These are phyloP conservation scores for Crithidia mellificae DNA, from an alignment of 208 protist genomes.

Conservation along the genomic window DNA sequence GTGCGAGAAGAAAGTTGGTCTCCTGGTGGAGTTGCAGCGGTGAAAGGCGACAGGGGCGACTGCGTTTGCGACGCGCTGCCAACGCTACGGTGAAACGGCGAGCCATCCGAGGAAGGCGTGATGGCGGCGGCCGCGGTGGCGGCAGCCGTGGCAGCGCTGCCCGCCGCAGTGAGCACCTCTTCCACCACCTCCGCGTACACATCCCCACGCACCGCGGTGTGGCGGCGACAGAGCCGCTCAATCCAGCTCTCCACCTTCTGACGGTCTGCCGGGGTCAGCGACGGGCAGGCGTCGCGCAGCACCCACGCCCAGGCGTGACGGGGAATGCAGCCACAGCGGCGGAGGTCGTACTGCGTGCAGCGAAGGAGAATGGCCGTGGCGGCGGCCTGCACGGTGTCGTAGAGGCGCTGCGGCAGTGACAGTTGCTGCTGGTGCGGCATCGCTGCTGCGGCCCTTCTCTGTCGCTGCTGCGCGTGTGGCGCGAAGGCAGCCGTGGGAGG, in stretches of 20 bases:
- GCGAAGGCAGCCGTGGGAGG: background rate
- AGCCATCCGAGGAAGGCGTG: background rate
- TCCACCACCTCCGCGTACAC: constrained; percentile 13
- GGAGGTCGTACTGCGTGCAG: constrained; percentile 9
- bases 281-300: constrained; percentile 9
- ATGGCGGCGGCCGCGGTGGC: background rate
- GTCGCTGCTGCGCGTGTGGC: background rate
- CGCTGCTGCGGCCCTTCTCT: no score
- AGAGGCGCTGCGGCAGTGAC: background rate
- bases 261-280: background rate
- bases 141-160: background rate
- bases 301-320: constrained; percentile 2
- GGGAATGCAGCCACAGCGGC: constrained; percentile 1
- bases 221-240: background rate
- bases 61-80: background rate
- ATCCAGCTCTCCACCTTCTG: constrained; percentile 4
- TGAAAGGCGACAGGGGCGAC: background rate
- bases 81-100: background rate
- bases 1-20: background rate
- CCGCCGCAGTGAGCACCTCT: background rate
- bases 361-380: background rate
- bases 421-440: no score
- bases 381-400: constrained; percentile 6
- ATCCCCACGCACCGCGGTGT: background rate
- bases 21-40: background rate